Base-by-base conservation (phyloP, 345 rosid genomes). In the Hypericum androsaemum region DNA sequence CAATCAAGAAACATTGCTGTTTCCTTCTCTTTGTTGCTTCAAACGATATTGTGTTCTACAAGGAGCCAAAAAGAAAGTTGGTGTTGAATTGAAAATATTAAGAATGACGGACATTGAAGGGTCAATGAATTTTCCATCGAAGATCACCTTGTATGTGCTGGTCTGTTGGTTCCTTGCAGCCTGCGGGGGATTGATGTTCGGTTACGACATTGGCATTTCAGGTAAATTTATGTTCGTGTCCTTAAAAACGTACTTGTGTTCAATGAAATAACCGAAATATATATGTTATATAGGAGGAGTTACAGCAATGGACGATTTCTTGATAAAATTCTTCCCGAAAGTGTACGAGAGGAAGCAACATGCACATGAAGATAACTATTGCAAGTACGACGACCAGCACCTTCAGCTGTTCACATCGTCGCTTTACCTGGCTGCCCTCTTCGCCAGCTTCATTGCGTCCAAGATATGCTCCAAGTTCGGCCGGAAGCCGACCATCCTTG, bases 361-460 rank as follows among this genome's bases (percentile, higher is more conserved):
- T 1, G 81, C 72, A 7, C 37, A 41, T 15, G 81, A 80, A 39
- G 59, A 74, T 70, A 81, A 78, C 50, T 78, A 75, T 58, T 75
- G 86, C 50, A 80, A 75, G 57, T 77, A 63, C 13, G 77, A 72
- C 13, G 47, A 71, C 35, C 70, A 66, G 17, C 16, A 2, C 13
- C 75, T 77, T 12, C 87, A 77, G 68, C 61, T 80, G 1, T 77
- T 75, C 63, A 69, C 81, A 0, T 80, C 87, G 12, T 80, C 77
- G 8, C 37, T 80, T 36, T 80, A 73, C 60, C 59, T 78, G 0
- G 74, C 72, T 4, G 81, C 87, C 50, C 57, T 78, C 7, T 13
- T 67, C 7, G 55, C 77, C 10, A 75, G 74, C 60, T 71, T 75
- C n/a, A 43, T 12, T 0, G 73, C 81, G 3, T 78, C 78, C n/a